Conservation (phyloP, 257 asterid species). For the Primulina tabacum region DNA sequence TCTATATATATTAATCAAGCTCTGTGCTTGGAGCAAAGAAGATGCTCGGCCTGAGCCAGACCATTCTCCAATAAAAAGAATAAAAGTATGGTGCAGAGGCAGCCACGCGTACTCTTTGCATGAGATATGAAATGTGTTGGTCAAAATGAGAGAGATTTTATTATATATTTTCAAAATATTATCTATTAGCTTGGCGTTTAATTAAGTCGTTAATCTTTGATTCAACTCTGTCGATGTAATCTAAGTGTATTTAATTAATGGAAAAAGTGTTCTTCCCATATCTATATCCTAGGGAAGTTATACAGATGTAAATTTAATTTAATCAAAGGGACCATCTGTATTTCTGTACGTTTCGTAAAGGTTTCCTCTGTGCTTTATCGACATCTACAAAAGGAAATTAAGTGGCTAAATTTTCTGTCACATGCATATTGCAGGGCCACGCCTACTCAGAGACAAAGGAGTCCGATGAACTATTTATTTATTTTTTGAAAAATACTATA, state of each 20-base stretch:
- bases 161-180: no score
- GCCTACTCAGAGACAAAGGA: no score
- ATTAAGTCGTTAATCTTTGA: no score
- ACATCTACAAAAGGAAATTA: conserved; percentile 49
- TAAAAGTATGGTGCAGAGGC: conserved; percentile 46
- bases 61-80: conserved; percentile 36
- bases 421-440: no score
- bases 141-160: conserved; percentile 34
- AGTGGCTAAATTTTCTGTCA: background rate
- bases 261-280: no score
- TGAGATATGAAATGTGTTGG: conserved; percentile 34
- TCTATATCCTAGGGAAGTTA: no score
- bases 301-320: background rate
- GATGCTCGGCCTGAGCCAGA: conserved; percentile 57
- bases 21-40: conserved; percentile 32
- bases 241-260: no score
- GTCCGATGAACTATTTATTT: no score
- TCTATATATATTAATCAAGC: conserved; percentile 22
- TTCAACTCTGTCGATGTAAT: no score
- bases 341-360: conserved; percentile 35
- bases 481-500: no score
- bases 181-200: no score
- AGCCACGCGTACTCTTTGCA: conserved; percentile 50
- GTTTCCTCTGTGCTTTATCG: conserved; percentile 53
- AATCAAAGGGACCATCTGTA: conserved; percentile 42